Evolutionary conservation across 306 rosid species (phyloP).

Genomic region (Castanopsis chinensis): DNA sequence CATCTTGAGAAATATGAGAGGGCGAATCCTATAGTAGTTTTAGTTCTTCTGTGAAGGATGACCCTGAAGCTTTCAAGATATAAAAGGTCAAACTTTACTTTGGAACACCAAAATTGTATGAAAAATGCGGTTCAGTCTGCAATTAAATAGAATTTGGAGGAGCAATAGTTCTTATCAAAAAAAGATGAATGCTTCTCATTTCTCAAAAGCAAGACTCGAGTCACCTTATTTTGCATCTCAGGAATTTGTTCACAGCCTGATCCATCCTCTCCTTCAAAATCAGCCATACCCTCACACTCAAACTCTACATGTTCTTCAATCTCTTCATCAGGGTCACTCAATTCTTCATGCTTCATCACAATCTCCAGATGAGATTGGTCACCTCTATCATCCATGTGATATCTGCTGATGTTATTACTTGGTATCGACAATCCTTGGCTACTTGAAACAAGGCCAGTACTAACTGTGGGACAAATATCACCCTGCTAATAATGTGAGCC

Average conservation of each 20-base stretch:
- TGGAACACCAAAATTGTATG: background rate
- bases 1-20: background rate
- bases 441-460: constrained; percentile 38
- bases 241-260: constrained; percentile 56
- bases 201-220: constrained; percentile 10
- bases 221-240: constrained; percentile 64
- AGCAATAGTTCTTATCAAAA: background rate
- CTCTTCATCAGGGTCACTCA: constrained; percentile 91
- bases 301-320: constrained; percentile 89
- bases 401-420: constrained; percentile 39
- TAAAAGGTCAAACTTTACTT: background rate
- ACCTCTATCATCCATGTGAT: constrained; percentile 47
- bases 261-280: constrained; percentile 92
- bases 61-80: background rate
- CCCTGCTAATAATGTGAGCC: constrained; percentile 28
- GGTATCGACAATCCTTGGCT: constrained; percentile 30
- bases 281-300: constrained; percentile 96
- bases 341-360: constrained; percentile 95
- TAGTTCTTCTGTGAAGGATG: background rate
- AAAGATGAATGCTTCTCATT: background rate
- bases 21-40: background rate
- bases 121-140: background rate
- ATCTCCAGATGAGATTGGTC: constrained; percentile 80
- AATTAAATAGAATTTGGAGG: background rate
- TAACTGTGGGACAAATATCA: constrained; percentile 33